phyloP scores from a whole-genome alignment of 2,329 filamentous ascomycete genomes.

The Exophiala viscosa region DNA sequence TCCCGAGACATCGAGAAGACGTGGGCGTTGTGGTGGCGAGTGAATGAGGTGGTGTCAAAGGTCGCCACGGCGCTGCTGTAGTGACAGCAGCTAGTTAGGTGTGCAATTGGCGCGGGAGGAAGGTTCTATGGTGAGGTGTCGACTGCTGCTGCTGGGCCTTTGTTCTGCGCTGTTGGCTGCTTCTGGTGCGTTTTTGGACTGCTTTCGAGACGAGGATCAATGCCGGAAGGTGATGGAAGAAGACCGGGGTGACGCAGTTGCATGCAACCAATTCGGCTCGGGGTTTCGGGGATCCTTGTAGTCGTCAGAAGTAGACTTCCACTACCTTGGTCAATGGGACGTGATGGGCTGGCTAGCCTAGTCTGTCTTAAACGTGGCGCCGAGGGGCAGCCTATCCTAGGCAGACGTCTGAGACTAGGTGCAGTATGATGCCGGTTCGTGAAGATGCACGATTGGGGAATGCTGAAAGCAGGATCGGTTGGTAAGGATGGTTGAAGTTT shows the following conservation, averaged over 20 bases:
- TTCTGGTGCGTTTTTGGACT: neutral
- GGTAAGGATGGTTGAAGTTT: too few relatives aligned
- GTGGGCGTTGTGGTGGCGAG: neutral
- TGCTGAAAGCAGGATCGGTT: too few relatives aligned
- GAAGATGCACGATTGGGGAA: too few relatives aligned
- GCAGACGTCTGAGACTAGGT: neutral
- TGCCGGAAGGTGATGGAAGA: neutral
- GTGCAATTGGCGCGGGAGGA: too few relatives aligned
- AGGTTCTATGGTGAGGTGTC: too few relatives aligned
- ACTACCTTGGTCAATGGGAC: slow-evolving; percentile 7
- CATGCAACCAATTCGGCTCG: slow-evolving; percentile 11
- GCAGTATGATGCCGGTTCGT: neutral
- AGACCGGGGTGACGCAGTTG: slow-evolving; percentile 11
- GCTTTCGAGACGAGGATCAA: too few relatives aligned
- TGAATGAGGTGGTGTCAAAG: slow-evolving; percentile 2
- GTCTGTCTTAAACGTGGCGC: slow-evolving; percentile 4
- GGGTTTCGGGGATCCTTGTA: neutral
- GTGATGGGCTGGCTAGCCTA: neutral
- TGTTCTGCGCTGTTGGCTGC: too few relatives aligned
- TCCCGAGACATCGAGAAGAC: neutral
- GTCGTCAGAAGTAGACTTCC: neutral
- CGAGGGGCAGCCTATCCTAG: neutral
- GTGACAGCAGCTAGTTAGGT: neutral
- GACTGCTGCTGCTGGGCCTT: too few relatives aligned
- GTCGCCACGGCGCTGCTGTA: neutral